Base-by-base conservation (phyloP, 768 basidiomycete genomes). In the Tubosaeta sp. region DNA sequence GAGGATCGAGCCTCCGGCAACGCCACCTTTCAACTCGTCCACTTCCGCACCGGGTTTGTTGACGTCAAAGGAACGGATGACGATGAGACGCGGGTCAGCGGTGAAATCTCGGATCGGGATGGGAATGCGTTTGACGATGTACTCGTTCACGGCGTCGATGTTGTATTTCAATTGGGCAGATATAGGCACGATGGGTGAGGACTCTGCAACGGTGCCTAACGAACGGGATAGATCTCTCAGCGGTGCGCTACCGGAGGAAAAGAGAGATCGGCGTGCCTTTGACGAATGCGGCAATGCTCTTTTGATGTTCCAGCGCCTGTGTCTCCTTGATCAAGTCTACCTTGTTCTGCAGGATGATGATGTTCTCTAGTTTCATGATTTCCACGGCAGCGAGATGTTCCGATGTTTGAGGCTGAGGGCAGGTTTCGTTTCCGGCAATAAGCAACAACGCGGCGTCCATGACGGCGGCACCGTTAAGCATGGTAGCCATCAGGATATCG, bases 401-500 rank as follows among this genome's bases (percentile, higher is more conserved):
- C 10, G 91, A 94, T 19, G 96, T 99, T 71, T 99, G 96, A 1
- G 96, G 96, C 66, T 99, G 96, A 2, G 95, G 96, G 69, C 96
- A 98, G 3, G 93, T 91, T 77, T 99, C 96, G 73, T 99, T 99
- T 25, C 90, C 96, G 19, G 96, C 96, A 52, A 99, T 83, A 48
- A 99, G 85, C 1, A 99, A 79, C 0, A 98, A 76, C 5, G 96
- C 96, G 48, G 94, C 96, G 72, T 98, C 94, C 96, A 98, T 99
- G 77, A 98, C 95, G 10, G 96, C 96, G 36, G 96, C 96, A 70
- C 95, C 96, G 79, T 98, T 98, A 60, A 99, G 77, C 96, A 99
- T 99, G 57, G 95, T 99, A 45, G 96, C 96, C 96, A 99, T 99
- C 70, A 99, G 85, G 84, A 99, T 98, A 71, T 97, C 94, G 82